phyloP scores from a whole-genome alignment of 2,329 filamentous ascomycete species.

The Fusarium compactum region DNA sequence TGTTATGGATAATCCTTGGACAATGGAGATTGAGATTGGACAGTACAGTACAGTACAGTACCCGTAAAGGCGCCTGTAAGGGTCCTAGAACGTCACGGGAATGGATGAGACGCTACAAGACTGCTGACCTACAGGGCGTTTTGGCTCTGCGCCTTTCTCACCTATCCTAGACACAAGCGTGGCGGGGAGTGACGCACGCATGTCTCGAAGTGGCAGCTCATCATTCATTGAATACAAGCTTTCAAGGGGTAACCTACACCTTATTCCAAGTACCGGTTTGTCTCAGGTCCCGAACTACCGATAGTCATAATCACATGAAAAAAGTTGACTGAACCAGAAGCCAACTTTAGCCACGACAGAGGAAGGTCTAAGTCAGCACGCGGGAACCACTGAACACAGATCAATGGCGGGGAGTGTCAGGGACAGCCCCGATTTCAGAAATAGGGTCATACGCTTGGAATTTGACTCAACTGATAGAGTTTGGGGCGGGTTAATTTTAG shows the following conservation, averaged over 20 bases:
- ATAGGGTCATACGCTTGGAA: conserved; percentile 32
- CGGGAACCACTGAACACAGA: conserved; percentile 27
- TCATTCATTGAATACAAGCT: conserved; percentile 26
- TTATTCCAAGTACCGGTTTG: conserved; percentile 26
- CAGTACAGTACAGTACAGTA: background rate
- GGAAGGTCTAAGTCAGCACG: conserved; percentile 18
- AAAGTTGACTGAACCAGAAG: conserved; percentile 11
- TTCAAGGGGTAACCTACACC: conserved; percentile 13
- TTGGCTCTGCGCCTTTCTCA: conserved; percentile 30
- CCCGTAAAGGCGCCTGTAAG: conserved; percentile 1
- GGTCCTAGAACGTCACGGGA: conserved; percentile 39
- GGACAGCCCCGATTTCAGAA: conserved; percentile 17
- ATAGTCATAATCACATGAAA: conserved; percentile 37
- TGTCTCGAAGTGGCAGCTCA: conserved; percentile 30
- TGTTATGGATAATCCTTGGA: conserved; percentile 3
- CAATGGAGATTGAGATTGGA: conserved; percentile 16
- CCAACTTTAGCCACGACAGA: background rate
- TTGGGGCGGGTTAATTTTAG: conserved; percentile 1
- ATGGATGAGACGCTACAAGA: conserved; percentile 26
- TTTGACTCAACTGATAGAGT: conserved; percentile 27
- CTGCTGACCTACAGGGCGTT: conserved; percentile 31
- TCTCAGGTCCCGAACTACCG: conserved; percentile 31
- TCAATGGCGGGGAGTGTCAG: conserved; percentile 34
- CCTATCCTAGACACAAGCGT: conserved; percentile 34
- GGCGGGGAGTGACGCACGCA: conserved; percentile 41